Evolutionary conservation across 345 rosid species (phyloP).

Genomic region (Turritis glabra): DNA sequence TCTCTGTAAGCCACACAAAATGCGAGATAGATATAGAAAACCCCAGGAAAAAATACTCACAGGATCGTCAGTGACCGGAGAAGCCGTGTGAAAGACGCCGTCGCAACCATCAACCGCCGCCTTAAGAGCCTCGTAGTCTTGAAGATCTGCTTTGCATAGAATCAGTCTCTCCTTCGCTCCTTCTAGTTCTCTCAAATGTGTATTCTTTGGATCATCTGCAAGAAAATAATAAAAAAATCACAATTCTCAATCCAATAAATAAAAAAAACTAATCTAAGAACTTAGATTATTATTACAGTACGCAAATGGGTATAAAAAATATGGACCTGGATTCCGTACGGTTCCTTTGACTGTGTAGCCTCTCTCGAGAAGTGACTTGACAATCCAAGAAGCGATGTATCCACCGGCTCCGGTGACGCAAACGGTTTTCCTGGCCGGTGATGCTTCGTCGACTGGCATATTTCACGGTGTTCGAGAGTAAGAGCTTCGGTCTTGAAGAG

Average conservation of each 20-base stretch:
- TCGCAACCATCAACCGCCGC: conserved; percentile 79
- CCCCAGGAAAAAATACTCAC: conserved; percentile 44
- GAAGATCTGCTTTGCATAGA: conserved; percentile 75
- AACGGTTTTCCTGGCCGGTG: conserved; percentile 52
- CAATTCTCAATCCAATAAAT: too few species aligned
- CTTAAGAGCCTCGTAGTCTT: conserved; percentile 61
- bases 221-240: background rate
- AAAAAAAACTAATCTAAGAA: too few species aligned
- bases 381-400: conserved; percentile 96
- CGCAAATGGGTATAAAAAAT: background rate
- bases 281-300: background rate
- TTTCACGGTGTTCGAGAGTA: background rate
- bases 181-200: conserved; percentile 80
- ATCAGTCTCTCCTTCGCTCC: conserved; percentile 84
- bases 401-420: conserved; percentile 99
- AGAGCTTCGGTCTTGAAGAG: background rate
- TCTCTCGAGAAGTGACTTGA: conserved; percentile 68
- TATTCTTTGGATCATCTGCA: conserved; percentile 86
- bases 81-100: conserved; percentile 96
- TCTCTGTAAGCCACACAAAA: background rate
- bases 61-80: conserved; percentile 97
- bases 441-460: conserved; percentile 51
- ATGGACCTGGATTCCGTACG: conserved; percentile 76
- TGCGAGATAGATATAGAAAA: background rate
- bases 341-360: conserved; percentile 91